phyloP scores from a whole-genome alignment of 129 eudicot genomes.

The Helianthus tuberosus region DNA sequence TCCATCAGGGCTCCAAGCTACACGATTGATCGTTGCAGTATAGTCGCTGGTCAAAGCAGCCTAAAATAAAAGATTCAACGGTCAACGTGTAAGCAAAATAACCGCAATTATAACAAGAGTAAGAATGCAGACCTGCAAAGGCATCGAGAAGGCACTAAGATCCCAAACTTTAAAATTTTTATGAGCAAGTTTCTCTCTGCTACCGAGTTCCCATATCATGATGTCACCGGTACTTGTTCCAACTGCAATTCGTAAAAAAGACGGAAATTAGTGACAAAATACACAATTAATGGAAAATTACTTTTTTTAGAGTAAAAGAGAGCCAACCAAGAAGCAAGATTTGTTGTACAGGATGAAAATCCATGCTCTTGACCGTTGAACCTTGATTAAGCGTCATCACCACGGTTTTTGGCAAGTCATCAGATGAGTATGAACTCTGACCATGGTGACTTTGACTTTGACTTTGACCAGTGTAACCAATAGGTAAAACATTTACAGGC shows the following conservation, averaged over 20 bases:
- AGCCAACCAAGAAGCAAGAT: constrained; percentile 76
- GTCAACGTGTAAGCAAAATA: constrained; percentile 19
- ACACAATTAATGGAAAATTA: not conserved
- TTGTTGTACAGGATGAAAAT: constrained; percentile 87
- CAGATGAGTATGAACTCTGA: constrained; percentile 75
- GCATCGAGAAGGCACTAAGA: constrained; percentile 57
- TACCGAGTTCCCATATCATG: constrained; percentile 82
- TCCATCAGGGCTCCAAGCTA: constrained; percentile 90
- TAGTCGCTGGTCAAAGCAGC: constrained; percentile 68
- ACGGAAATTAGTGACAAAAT: constrained; percentile 2
- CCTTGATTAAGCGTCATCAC: constrained; percentile 79
- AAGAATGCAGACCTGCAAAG: constrained; percentile 66
- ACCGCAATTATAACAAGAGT: not conserved
- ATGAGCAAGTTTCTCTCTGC: constrained; percentile 65
- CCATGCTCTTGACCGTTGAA: constrained; percentile 79
- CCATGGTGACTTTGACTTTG: constrained; percentile 49
- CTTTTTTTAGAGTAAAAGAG: not conserved
- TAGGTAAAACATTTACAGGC: constrained; percentile 70
- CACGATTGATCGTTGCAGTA: constrained; percentile 76
- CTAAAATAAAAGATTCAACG: constrained; percentile 35
- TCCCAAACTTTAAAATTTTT: constrained; percentile 88
- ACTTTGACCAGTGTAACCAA: constrained; percentile 53
- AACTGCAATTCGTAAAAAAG: constrained; percentile 35
- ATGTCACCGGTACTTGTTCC: constrained; percentile 83
- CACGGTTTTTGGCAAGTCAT: constrained; percentile 80